Conservation (phyloP, 768 basidiomycete species). For the Asterophora parasitica region DNA sequence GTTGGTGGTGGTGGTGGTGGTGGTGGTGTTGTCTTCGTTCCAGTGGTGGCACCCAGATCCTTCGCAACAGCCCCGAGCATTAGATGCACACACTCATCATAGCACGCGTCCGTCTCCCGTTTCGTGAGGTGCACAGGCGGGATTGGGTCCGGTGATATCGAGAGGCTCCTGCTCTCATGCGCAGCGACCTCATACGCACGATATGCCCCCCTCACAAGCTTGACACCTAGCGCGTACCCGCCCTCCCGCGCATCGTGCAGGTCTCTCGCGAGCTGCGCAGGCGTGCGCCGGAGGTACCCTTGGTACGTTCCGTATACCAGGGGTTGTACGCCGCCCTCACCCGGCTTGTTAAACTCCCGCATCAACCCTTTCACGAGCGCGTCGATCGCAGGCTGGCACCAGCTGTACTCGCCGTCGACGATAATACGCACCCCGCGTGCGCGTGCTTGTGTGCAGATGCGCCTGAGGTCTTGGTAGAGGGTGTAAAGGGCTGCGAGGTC, state of each 20-base stretch:
- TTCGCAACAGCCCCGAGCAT: too few relatives aligned
- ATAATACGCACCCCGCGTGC: slow-evolving; percentile 63
- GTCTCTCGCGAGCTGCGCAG: slow-evolving; percentile 59
- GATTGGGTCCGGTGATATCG: too few relatives aligned
- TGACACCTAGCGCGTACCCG: slow-evolving; percentile 78
- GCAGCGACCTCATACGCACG: slow-evolving; percentile 69
- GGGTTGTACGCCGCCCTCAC: too few relatives aligned
- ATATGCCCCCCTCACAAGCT: slow-evolving; percentile 92
- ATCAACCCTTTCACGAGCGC: slow-evolving; percentile 71
- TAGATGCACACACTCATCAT: too few relatives aligned
- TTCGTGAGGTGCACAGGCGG: too few relatives aligned
- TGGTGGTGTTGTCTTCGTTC: too few relatives aligned
- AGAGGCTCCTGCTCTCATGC: too few relatives aligned
- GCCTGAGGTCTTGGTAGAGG: slow-evolving; percentile 55
- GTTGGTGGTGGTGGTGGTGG: too few relatives aligned
- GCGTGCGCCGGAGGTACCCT: slow-evolving; percentile 77
- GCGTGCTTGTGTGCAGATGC: slow-evolving; percentile 62
- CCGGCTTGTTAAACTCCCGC: slow-evolving; percentile 81
- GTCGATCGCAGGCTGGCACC: slow-evolving; percentile 83
- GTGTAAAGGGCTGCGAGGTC: slow-evolving; percentile 60
- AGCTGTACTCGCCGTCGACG: slow-evolving; percentile 82
- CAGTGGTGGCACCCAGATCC: too few relatives aligned
- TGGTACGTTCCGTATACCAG: slow-evolving; percentile 86
- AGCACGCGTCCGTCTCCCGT: too few relatives aligned
- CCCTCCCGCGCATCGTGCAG: slow-evolving; percentile 60